A percentile compares a stretch with the other conserved stretches of the same genome.
phyloP scores from a whole-genome alignment of 495 filamentous ascomycete genomes.

The Elasticomyces elasticus region DNA sequence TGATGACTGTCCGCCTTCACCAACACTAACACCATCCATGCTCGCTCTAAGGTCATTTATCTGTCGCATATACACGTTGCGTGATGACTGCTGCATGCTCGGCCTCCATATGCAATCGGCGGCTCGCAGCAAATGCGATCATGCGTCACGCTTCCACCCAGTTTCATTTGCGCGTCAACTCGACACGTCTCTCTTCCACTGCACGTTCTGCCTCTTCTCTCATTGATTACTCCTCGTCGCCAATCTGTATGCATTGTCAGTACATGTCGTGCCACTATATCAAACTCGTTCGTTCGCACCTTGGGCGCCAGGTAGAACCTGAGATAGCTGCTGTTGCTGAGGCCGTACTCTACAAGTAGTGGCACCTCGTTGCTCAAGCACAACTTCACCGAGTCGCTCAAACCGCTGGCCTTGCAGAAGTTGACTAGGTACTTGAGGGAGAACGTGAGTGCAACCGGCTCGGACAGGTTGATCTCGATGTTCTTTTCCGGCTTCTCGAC shows the following conservation, averaged over 20 bases:
- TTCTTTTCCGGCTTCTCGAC: conserved; percentile 83
- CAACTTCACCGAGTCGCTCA: conserved; percentile 75
- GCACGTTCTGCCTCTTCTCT: background rate
- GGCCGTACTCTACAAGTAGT: conserved; percentile 81
- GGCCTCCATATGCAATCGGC: too few species aligned
- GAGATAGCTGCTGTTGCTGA: conserved; percentile 75
- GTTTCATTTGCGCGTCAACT: background rate
- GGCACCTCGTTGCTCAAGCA: conserved; percentile 94
- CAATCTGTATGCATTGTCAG: conserved; percentile 70
- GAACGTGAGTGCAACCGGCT: conserved; percentile 93
- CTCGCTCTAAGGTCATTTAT: too few species aligned
- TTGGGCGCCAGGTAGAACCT: conserved; percentile 98
- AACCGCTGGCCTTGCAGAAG: conserved; percentile 93
- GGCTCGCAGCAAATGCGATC: background rate
- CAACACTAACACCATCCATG: too few species aligned
- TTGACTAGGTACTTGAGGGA: conserved; percentile 99
- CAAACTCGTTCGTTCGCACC: conserved; percentile 41
- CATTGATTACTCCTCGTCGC: conserved; percentile 16
- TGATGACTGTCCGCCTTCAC: too few species aligned
- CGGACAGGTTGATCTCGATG: conserved; percentile 78
- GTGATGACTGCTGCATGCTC: too few species aligned
- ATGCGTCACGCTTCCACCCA: background rate
- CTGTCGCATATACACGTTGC: too few species aligned
- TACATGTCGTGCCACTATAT: background rate
- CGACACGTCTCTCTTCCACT: background rate